phyloP scores from a whole-genome alignment of 768 basidiomycete genomes.

The Tephrocybe sp. region DNA sequence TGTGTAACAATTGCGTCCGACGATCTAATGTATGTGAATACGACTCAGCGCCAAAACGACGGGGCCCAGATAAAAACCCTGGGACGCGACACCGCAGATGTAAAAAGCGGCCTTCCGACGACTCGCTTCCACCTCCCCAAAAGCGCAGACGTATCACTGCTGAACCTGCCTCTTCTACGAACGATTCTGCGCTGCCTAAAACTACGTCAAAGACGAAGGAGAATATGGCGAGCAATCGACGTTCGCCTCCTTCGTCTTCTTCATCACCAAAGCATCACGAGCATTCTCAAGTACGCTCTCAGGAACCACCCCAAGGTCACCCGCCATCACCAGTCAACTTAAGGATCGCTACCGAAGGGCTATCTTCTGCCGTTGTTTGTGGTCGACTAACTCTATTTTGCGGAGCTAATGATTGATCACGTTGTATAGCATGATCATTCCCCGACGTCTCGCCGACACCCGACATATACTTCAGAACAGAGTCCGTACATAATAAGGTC shows the following conservation, averaged over 20 bases:
- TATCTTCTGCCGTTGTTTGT: slow-evolving; percentile 26
- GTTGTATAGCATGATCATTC: slow-evolving; percentile 27
- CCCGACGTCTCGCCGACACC: slow-evolving; percentile 27
- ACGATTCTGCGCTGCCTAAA: slow-evolving; percentile 27
- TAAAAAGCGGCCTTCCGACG: slow-evolving; percentile 73
- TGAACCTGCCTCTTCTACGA: slow-evolving; percentile 28
- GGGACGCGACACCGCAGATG: slow-evolving; percentile 81
- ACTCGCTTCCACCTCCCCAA: slow-evolving; percentile 43
- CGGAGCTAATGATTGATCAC: slow-evolving; percentile 1
- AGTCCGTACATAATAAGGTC: slow-evolving; percentile 29
- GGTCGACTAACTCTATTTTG: background rate
- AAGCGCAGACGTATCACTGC: slow-evolving; percentile 48
- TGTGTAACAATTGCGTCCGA: slow-evolving; percentile 80
- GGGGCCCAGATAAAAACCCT: slow-evolving; percentile 84
- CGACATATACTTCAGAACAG: slow-evolving; percentile 34
- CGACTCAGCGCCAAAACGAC: slow-evolving; percentile 75
- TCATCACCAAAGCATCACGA: slow-evolving; percentile 22
- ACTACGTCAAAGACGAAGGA: slow-evolving; percentile 35
- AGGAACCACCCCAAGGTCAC: slow-evolving; percentile 9
- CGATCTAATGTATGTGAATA: slow-evolving; percentile 77
- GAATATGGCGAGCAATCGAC: slow-evolving; percentile 31
- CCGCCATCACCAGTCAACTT: slow-evolving; percentile 23
- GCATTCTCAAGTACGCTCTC: slow-evolving; percentile 19
- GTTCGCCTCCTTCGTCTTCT: slow-evolving; percentile 20
- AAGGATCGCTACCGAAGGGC: slow-evolving; percentile 25